These are phyloP conservation scores for Cucumis hystrix DNA, from an alignment of 306 rosid species.

Conservation along the genomic window DNA sequence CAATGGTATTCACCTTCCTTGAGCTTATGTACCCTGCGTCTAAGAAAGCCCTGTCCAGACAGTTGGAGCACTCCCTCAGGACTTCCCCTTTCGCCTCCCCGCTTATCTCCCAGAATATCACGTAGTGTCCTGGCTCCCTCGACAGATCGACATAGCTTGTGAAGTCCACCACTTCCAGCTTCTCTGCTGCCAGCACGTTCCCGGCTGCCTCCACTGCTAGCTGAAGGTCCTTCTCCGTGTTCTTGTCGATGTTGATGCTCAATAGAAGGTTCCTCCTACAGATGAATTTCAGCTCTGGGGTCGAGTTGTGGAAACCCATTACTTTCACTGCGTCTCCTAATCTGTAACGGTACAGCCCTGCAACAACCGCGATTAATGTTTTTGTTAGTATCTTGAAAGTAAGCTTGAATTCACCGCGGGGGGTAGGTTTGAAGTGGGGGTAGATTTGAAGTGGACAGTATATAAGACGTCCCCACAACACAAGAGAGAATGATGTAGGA, in stretches of 20 bases:
- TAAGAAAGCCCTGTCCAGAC: constrained; percentile 49
- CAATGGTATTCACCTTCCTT: constrained; percentile 48
- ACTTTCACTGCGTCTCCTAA: constrained; percentile 83
- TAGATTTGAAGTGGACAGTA: background rate
- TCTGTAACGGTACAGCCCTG: constrained; percentile 77
- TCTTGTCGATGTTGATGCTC: constrained; percentile 72
- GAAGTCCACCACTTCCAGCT: constrained; percentile 68
- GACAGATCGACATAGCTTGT: constrained; percentile 53
- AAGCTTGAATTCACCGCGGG: background rate
- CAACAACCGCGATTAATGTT: background rate
- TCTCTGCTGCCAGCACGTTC: constrained; percentile 38
- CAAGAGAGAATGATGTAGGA: background rate
- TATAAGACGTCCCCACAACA: background rate
- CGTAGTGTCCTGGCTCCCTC: constrained; percentile 74
- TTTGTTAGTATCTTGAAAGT: background rate
- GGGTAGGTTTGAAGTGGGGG: background rate
- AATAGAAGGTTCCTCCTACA: constrained; percentile 58
- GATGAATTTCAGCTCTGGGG: constrained; percentile 64
- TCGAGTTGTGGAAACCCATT: constrained; percentile 58
- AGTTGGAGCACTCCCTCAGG: constrained; percentile 61
- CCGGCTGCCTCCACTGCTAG: constrained; percentile 57
- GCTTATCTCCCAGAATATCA: constrained; percentile 67
- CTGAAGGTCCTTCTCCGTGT: constrained; percentile 71
- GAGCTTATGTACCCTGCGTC: constrained; percentile 67
- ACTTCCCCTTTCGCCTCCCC: constrained; percentile 57